Evolutionary conservation across 768 basidiomycete genomes (phyloP).

Genomic region (Hygrocybe coccinea): DNA sequence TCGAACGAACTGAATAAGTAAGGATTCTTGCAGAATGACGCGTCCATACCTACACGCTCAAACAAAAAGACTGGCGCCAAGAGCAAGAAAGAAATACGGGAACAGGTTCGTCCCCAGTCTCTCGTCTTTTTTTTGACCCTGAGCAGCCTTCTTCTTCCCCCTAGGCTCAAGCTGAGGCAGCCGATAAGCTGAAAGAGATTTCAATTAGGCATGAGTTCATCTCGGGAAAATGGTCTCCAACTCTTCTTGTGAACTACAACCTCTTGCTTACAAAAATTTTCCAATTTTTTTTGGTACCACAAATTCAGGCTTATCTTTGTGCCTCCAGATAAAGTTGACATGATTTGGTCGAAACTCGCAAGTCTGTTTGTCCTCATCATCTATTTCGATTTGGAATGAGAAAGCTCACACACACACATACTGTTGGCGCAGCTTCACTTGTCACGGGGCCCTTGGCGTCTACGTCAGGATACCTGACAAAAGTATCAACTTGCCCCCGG

Average conservation of each 20-base stretch:
- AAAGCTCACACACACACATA: too few species aligned
- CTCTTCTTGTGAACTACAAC: neutral
- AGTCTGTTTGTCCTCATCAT: conserved; percentile 35
- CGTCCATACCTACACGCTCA: conserved; percentile 58
- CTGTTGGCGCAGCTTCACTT: conserved; percentile 47
- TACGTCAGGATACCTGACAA: conserved; percentile 52
- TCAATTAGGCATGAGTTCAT: conserved; percentile 51
- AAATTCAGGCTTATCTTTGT: conserved; percentile 60
- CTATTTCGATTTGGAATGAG: neutral
- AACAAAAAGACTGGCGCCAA: conserved; percentile 68
- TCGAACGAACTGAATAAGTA: too few species aligned
- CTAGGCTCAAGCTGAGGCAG: conserved; percentile 57
- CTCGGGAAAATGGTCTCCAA: conserved; percentile 62
- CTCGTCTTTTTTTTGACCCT: neutral
- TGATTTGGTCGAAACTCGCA: conserved; percentile 57
- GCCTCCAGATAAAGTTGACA: conserved; percentile 55
- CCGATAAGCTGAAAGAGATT: conserved; percentile 54
- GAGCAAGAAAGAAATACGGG: conserved; percentile 72
- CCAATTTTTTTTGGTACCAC: neutral
- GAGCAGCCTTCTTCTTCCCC: neutral
- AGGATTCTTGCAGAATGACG: conserved; percentile 55
- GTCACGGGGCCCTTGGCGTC: conserved; percentile 56
- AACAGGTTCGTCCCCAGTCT: conserved; percentile 45
- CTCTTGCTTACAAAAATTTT: too few species aligned
- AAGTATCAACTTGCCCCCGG: conserved; percentile 61